A percentile compares a stretch with the other conserved stretches of the same genome.
phyloP scores from a whole-genome alignment of 768 basidiomycete species.

The Hygrophoropsis aurantiaca region DNA sequence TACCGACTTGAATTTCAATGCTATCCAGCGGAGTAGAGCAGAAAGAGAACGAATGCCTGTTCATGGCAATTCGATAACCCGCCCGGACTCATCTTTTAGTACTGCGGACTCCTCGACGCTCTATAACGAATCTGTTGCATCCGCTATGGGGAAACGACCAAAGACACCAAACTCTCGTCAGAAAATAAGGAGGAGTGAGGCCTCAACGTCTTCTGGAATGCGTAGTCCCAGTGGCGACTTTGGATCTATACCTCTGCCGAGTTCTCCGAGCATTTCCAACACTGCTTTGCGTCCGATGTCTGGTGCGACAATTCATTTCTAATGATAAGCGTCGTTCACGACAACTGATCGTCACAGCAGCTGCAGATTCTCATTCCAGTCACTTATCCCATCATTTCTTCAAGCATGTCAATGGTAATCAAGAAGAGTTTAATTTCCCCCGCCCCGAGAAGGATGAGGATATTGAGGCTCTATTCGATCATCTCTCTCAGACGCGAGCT shows the following conservation, averaged over 20 bases:
- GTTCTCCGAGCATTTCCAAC: slow-evolving; percentile 24
- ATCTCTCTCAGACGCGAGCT: slow-evolving; percentile 70
- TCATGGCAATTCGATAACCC: slow-evolving; percentile 20
- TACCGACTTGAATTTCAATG: slow-evolving; percentile 63
- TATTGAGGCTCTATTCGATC: slow-evolving; percentile 79
- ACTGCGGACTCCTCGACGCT: slow-evolving; percentile 61
- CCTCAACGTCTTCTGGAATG: slow-evolving; percentile 47
- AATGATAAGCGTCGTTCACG: slow-evolving; percentile 61
- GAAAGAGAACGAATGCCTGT: slow-evolving; percentile 52
- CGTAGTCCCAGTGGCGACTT: slow-evolving; percentile 59
- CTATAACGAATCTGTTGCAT: slow-evolving; percentile 48
- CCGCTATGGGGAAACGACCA: slow-evolving; percentile 33
- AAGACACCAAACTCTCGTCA: slow-evolving; percentile 32
- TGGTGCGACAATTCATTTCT: slow-evolving; percentile 50
- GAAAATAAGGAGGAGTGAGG: slow-evolving; percentile 51
- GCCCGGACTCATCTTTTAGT: slow-evolving; percentile 53
- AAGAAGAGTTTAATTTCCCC: slow-evolving; percentile 70
- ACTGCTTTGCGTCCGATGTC: slow-evolving; percentile 52
- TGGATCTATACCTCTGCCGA: slow-evolving; percentile 40
- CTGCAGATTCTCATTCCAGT: slow-evolving; percentile 47
- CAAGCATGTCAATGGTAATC: slow-evolving; percentile 44
- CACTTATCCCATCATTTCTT: slow-evolving; percentile 53
- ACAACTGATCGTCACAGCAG: slow-evolving; percentile 42
- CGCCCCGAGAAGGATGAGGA: slow-evolving; percentile 76
- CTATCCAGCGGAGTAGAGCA: slow-evolving; percentile 46